Conservation (phyloP, 208 protist genomes). For the Trypanosomatidae sp. region DNA sequence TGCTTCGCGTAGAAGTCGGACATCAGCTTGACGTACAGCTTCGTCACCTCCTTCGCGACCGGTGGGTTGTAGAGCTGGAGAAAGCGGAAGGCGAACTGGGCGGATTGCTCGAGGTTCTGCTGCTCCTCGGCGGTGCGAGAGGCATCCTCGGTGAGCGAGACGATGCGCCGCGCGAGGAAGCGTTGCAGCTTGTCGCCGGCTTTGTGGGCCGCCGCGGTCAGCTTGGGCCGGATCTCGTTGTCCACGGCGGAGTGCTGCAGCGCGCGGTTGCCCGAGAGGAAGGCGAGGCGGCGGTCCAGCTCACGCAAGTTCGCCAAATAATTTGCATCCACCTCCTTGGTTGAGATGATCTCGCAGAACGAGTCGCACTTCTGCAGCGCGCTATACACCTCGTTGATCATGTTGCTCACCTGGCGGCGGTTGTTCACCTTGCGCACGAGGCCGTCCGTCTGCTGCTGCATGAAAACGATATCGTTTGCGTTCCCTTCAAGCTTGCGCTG, state of each 20-base stretch:
- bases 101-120: conserved; percentile 51
- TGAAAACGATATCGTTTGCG: conserved; percentile 75
- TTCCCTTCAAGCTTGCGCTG: conserved; percentile 71
- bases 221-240: conserved; percentile 75
- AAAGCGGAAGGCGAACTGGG: conserved; percentile 74
- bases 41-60: conserved; percentile 51
- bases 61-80: conserved; percentile 74
- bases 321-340: conserved; percentile 57
- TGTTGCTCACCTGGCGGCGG: conserved; percentile 67
- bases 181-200: conserved; percentile 80
- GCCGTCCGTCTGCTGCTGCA: conserved; percentile 76
- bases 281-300: conserved; percentile 64
- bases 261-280: conserved; percentile 70
- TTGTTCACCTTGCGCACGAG: conserved; percentile 74
- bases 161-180: conserved; percentile 58
- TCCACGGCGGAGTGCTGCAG: conserved; percentile 78
- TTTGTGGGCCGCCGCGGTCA: conserved; percentile 58
- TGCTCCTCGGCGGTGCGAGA: conserved; percentile 46
- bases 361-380: conserved; percentile 80
- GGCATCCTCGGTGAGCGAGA: conserved; percentile 38
- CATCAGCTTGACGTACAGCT: conserved; percentile 71
- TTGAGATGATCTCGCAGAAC: conserved; percentile 76
- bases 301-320: conserved; percentile 78
- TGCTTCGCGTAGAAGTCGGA: conserved; percentile 45
- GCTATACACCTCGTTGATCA: conserved; percentile 81